These are phyloP conservation scores for Citeromyces nyonsensis DNA, from an alignment of 805 yeast species.

Conservation along the genomic window DNA sequence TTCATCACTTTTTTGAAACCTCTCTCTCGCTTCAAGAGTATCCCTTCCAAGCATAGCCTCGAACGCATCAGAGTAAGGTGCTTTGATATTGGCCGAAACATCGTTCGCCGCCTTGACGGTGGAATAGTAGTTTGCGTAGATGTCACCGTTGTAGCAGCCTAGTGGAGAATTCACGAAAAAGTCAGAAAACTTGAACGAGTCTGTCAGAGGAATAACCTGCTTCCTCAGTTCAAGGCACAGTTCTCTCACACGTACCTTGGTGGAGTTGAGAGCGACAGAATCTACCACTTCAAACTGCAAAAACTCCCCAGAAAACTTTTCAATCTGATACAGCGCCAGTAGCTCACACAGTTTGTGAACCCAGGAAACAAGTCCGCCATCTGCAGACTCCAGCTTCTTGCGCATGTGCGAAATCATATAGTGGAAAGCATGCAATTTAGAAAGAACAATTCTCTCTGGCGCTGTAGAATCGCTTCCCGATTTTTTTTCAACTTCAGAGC, in stretches of 20 bases:
- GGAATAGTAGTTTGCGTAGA: slow-evolving; percentile 62
- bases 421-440: slow-evolving; percentile 35
- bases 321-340: slow-evolving; percentile 53
- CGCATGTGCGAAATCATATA: slow-evolving; percentile 26
- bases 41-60: slow-evolving; percentile 21
- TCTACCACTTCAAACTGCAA: slow-evolving; percentile 45
- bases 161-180: slow-evolving; percentile 69
- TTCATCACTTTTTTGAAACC: slow-evolving; percentile 7
- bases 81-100: slow-evolving; percentile 25
- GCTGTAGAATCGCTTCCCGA: slow-evolving; percentile 30
- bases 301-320: slow-evolving; percentile 58
- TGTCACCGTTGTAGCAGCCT: slow-evolving; percentile 71
- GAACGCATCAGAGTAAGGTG: slow-evolving; percentile 35
- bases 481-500: slow-evolving; percentile 14
- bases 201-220: slow-evolving; percentile 66
- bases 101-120: slow-evolving; percentile 33
- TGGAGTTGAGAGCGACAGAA: slow-evolving; percentile 25
- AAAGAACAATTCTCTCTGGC: slow-evolving; percentile 25
- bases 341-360: slow-evolving; percentile 30
- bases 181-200: slow-evolving; percentile 72
- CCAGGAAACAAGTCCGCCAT: slow-evolving; percentile 23
- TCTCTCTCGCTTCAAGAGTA: slow-evolving; percentile 17
- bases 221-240: slow-evolving; percentile 40
- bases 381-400: slow-evolving; percentile 21
- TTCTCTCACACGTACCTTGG: slow-evolving; percentile 24